These are phyloP conservation scores for Nakazawaea peltata DNA, from an alignment of 805 yeast species.

Conservation along the genomic window DNA sequence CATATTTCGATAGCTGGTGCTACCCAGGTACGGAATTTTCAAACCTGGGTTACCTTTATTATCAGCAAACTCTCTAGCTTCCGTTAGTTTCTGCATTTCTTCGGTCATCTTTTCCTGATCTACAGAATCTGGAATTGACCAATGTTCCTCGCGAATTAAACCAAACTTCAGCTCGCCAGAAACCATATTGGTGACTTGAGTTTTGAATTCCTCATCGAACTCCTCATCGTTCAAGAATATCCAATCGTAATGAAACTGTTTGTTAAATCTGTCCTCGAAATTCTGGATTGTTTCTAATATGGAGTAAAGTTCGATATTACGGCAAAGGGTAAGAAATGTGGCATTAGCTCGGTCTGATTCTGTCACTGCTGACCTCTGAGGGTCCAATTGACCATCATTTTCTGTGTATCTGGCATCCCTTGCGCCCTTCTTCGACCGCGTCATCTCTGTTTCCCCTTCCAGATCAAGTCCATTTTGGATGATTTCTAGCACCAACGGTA, in stretches of 20 bases:
- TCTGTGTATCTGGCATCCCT: too few species aligned
- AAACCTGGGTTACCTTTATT: conserved; percentile 1
- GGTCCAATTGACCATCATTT: too few species aligned
- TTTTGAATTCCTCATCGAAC: conserved; percentile 49
- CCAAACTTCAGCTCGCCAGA: conserved; percentile 63
- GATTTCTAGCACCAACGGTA: too few species aligned
- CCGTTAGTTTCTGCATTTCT: conserved; percentile 32
- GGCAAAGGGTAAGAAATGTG: conserved; percentile 61
- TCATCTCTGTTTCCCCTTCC: too few species aligned
- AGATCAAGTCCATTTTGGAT: too few species aligned
- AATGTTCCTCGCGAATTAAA: conserved; percentile 48
- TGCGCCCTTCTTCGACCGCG: too few species aligned
- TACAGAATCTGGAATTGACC: conserved; percentile 63
- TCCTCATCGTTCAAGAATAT: conserved; percentile 66
- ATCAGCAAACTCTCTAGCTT: conserved; percentile 13
- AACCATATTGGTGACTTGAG: conserved; percentile 37
- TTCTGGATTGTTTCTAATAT: conserved; percentile 52
- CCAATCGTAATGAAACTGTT: conserved; percentile 64
- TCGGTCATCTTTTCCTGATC: conserved; percentile 37
- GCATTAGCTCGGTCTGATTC: conserved; percentile 52
- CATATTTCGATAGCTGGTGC: conserved; percentile 38
- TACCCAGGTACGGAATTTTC: conserved; percentile 23
- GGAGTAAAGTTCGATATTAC: conserved; percentile 54
- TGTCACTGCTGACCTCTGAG: too few species aligned
- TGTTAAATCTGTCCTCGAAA: conserved; percentile 62